Conservation (phyloP, 2,329 filamentous ascomycete genomes). For the Talaromyces sp. region DNA sequence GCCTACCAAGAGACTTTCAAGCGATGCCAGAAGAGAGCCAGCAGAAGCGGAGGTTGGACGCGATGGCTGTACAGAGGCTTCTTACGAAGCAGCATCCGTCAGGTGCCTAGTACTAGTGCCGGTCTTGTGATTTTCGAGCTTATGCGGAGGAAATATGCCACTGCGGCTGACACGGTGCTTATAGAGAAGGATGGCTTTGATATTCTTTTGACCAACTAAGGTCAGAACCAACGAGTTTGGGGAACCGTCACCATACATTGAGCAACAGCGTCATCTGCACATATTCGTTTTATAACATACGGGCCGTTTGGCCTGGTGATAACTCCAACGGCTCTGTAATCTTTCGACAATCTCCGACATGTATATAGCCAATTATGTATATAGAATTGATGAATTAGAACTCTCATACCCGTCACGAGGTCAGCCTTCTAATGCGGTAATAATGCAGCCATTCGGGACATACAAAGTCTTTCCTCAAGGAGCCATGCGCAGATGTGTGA, state of each 20-base stretch:
- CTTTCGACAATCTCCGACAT: background rate
- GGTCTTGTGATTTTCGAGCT: conserved; percentile 64
- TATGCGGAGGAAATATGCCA: conserved; percentile 59
- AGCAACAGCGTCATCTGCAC: conserved; percentile 2
- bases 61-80: conserved; percentile 59
- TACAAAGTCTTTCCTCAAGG: background rate
- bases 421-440: background rate
- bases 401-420: background rate
- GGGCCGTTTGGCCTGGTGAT: background rate
- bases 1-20: conserved; percentile 60
- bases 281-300: background rate
- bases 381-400: background rate
- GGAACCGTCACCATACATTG: no score
- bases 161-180: conserved; percentile 50
- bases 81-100: conserved; percentile 54
- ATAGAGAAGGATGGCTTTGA: conserved; percentile 61
- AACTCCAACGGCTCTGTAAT: background rate
- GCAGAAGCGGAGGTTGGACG: conserved; percentile 52
- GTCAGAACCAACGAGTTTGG: background rate
- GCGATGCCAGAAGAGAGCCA: conserved; percentile 52
- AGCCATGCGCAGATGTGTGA: background rate
- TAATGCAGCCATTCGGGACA: background rate
- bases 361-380: background rate
- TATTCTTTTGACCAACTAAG: conserved; percentile 51
- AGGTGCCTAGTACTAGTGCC: conserved; percentile 62